Evolutionary conservation across 192 early-diverging fungal genomes (phyloP).

Genomic region (Gryganskiella cystojenkinii): DNA sequence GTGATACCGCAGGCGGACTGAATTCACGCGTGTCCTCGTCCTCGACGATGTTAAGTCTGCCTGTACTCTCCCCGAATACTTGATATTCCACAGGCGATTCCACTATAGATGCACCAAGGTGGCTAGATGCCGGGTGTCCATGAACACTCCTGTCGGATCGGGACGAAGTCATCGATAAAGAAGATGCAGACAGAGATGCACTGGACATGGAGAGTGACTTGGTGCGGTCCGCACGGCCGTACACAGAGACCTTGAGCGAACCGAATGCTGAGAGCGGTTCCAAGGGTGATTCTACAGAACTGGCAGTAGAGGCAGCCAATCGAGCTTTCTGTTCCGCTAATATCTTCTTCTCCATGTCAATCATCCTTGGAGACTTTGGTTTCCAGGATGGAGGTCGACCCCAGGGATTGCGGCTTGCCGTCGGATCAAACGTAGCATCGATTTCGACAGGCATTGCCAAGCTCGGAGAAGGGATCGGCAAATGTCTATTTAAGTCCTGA

Average conservation of each 20-base stretch:
- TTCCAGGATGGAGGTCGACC: constrained; percentile 51
- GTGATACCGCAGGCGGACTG: constrained; percentile 40
- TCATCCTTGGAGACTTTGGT: constrained; percentile 36
- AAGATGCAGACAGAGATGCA: constrained; percentile 12
- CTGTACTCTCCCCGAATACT: neutral
- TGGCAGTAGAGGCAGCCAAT: neutral
- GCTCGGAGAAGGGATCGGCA: neutral
- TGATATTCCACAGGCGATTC: neutral
- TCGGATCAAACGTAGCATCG: neutral
- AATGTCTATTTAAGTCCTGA: too few species aligned
- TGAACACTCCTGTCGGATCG: neutral
- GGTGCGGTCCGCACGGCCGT: constrained; percentile 13
- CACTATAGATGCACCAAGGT: neutral
- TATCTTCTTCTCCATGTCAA: constrained; percentile 33
- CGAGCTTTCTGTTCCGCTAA: constrained; percentile 1
- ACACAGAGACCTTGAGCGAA: constrained; percentile 44
- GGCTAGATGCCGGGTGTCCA: neutral
- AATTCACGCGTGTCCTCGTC: constrained; percentile 29
- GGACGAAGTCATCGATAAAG: constrained; percentile 15
- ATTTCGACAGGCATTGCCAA: neutral
- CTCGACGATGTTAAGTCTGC: neutral
- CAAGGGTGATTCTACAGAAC: neutral
- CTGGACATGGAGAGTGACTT: neutral
- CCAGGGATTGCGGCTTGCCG: constrained; percentile 26
- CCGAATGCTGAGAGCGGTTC: constrained; percentile 15